Conservation (phyloP, 1,284 basidiomycete species). For the Xanthoconium separans region DNA sequence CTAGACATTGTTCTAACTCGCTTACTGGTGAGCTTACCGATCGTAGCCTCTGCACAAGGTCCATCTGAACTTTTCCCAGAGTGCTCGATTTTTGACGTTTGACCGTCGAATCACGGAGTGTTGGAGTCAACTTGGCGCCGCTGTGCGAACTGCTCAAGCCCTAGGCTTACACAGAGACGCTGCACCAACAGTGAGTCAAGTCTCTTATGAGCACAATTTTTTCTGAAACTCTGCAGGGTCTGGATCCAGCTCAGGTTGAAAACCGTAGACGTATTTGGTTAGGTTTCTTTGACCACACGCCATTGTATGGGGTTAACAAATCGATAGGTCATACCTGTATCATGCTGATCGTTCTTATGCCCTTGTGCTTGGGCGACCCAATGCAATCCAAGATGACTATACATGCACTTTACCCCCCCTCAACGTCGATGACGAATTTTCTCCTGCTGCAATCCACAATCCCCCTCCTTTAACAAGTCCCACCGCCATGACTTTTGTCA, state of each 20-base stretch:
- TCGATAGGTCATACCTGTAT: slow-evolving; percentile 80
- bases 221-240: slow-evolving; percentile 46
- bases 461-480: slow-evolving; percentile 66
- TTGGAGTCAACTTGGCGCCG: slow-evolving; percentile 93
- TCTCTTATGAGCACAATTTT: slow-evolving; percentile 2
- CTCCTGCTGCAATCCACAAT: slow-evolving; percentile 41
- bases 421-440: slow-evolving; percentile 76
- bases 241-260: slow-evolving; percentile 81
- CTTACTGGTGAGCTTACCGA: slow-evolving; percentile 60
- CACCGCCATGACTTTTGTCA: slow-evolving; percentile 85
- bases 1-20: slow-evolving; percentile 88
- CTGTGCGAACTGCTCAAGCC: slow-evolving; percentile 91
- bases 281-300: slow-evolving; percentile 10
- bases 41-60: neutral
- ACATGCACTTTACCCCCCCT: slow-evolving; percentile 81
- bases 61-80: slow-evolving; percentile 45
- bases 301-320: slow-evolving; percentile 9
- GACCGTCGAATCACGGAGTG: slow-evolving; percentile 89
- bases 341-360: slow-evolving; percentile 92
- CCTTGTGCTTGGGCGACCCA: slow-evolving; percentile 88
- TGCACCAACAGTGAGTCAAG: slow-evolving; percentile 66
- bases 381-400: slow-evolving; percentile 85
- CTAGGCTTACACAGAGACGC: slow-evolving; percentile 92
- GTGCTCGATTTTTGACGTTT: slow-evolving; percentile 88
- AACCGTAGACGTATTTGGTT: slow-evolving; percentile 90